Evolutionary conservation across 2,329 filamentous ascomycete species (phyloP).

Genomic region (Hirsutella minnesotensis): DNA sequence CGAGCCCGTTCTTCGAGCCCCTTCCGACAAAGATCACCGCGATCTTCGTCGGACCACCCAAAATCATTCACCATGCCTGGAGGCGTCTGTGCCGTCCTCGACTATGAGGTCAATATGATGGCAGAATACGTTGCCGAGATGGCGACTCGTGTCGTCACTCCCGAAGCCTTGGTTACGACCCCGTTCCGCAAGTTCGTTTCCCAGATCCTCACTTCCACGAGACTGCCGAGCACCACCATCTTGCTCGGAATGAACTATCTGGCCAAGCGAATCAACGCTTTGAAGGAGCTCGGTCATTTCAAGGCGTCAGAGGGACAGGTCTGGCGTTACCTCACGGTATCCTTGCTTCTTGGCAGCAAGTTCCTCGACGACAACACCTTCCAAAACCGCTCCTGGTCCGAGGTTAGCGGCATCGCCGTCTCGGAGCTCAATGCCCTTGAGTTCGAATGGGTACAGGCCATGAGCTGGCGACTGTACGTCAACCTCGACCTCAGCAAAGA

Average conservation of each 20-base stretch:
- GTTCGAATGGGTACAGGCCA: constrained; percentile 74
- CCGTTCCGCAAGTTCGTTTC: constrained; percentile 86
- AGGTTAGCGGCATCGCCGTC: constrained; percentile 83
- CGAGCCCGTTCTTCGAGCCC: constrained; percentile 9
- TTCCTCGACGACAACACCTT: constrained; percentile 96
- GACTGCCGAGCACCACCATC: constrained; percentile 83
- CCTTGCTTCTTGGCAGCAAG: constrained; percentile 81
- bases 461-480: constrained; percentile 77
- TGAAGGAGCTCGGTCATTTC: constrained; percentile 45
- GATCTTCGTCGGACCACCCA: constrained; percentile 27
- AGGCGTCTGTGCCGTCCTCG: constrained; percentile 84
- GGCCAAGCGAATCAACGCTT: constrained; percentile 67
- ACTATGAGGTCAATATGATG: constrained; percentile 96
- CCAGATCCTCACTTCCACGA: constrained; percentile 80
- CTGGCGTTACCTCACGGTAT: constrained; percentile 78
- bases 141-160: constrained; percentile 50
- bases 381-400: constrained; percentile 93
- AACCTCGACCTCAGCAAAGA: constrained; percentile 69
- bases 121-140: constrained; percentile 90
- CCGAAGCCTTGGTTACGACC: constrained; percentile 43
- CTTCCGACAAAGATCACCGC: constrained; percentile 24
- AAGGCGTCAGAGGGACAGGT: constrained; percentile 57
- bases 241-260: constrained; percentile 84
- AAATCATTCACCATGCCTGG: constrained; percentile 48
- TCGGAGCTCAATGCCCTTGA: constrained; percentile 76